These are phyloP conservation scores for Pleurozium schreberi DNA, from an alignment of 225 moss, liverwort and hornwort species.

Conservation along the genomic window DNA sequence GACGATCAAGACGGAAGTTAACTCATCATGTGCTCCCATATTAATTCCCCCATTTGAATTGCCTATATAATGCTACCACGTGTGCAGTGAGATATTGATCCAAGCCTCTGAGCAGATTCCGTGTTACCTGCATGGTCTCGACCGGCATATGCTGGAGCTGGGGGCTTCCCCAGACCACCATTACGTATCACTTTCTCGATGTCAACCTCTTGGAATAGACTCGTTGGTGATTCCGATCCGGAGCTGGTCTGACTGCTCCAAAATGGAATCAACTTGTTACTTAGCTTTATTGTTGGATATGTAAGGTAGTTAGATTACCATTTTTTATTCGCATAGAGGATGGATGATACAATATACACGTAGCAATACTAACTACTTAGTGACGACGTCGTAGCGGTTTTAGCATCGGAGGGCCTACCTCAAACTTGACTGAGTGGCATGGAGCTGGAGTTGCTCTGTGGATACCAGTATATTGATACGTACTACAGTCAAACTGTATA, in stretches of 20 bases:
- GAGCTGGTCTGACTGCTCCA: neutral
- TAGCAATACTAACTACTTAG: neutral
- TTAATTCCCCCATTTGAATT: neutral
- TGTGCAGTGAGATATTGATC: constrained; percentile 5
- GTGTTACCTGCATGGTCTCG: neutral
- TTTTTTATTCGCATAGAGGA: neutral
- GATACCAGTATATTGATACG: neutral
- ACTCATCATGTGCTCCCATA: constrained; percentile 15
- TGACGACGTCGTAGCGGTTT: neutral
- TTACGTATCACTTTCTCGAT: neutral
- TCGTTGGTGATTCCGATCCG: neutral
- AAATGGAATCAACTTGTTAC: constrained; percentile 1
- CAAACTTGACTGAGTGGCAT: neutral
- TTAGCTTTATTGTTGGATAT: neutral
- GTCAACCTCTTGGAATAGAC: neutral
- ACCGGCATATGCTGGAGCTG: neutral
- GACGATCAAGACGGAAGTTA: constrained; percentile 5
- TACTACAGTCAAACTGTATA: neutral
- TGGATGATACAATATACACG: neutral
- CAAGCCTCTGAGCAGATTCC: constrained; percentile 1
- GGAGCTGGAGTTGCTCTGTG: neutral
- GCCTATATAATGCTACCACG: constrained; percentile 19
- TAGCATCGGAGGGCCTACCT: neutral
- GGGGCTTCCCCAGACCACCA: neutral
- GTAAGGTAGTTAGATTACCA: neutral